Evolutionary conservation across 371 early-diverging fungal genomes (phyloP), one percentile per base, ranked within the genome.

Genomic region (Mucor sp.): DNA sequence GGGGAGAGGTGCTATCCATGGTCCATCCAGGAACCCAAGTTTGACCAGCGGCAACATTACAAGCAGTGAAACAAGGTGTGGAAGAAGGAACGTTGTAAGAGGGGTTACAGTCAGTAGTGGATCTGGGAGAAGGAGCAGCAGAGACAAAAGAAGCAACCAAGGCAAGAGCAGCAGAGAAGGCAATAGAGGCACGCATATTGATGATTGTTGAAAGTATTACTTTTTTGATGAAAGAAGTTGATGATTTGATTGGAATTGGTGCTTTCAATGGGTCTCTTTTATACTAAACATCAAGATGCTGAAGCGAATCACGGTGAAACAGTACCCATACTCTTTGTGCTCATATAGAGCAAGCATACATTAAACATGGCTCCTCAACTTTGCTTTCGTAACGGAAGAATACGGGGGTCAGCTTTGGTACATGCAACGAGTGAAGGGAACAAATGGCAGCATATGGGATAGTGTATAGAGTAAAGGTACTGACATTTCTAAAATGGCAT

Each of bases 21-120:
- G 67, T 71, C 71, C 71, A 71, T 17, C 62, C 71, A 41, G 59
- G 35, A 9, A 58, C 60, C 5, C 48, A 62, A 8, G 37, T 27
- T 35, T 66, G 43, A 55, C 71, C 71, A 44, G 71, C 67, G 32
- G 68, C 75, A 64, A 68, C 44, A 27, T 72, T 72, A 63, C 80
- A 79, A 15, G 66, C 47, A 17, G 48, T 39, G 44, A 75, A 76
- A 58, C 80, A 79, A 23, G 53, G 43, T 39, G 70, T 63, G 50
- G 71, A 70, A 14, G 71, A 41, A 17, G 74, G 25, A 14, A 70
- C 71, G 21, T 76, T 67, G 25, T 67, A 79, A 58, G 74, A 62
- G 9, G 80, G 77, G 8, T 77, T 79, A 41, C 80, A 79, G 58
- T 69, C 47, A 14, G 60, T 37, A n/a, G 48, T 21, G n/a, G 66